These are phyloP conservation scores for Petunia axillaris DNA, from an alignment of 257 asterid genomes.

Conservation along the genomic window DNA sequence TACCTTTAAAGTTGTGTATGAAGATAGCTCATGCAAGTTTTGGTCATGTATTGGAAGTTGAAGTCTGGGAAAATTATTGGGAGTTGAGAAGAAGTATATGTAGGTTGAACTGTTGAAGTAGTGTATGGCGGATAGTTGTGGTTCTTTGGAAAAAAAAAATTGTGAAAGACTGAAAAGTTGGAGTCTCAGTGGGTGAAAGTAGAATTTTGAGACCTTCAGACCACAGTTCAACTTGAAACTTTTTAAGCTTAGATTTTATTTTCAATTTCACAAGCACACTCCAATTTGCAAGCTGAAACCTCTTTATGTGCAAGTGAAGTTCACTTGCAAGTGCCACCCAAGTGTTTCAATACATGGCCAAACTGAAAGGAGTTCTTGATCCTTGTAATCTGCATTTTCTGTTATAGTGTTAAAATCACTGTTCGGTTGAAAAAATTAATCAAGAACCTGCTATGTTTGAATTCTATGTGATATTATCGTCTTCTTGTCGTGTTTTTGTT, in stretches of 20 bases:
- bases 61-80: not conserved
- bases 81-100: not conserved
- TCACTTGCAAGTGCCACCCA: conserved; percentile 8
- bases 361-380: conserved; percentile 10
- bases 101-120: not conserved
- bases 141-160: not conserved
- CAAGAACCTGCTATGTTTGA: not conserved
- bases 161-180: not conserved
- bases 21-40: conserved; percentile 17
- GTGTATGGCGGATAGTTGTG: not conserved
- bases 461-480: not conserved
- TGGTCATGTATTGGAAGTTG: conserved; percentile 7
- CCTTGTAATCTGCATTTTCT: conserved; percentile 8
- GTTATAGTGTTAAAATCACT: not conserved
- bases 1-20: conserved; percentile 2
- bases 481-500: not conserved
- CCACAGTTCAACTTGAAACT: not conserved
- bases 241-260: conserved; percentile 13
- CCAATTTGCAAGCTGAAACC: not conserved
- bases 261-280: not conserved
- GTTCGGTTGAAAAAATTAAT: not conserved
- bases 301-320: not conserved
- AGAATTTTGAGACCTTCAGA: not conserved
- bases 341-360: not conserved
- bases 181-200: not conserved